Evolutionary conservation across 345 rosid genomes (phyloP).

Genomic region (Citrus glauca): DNA sequence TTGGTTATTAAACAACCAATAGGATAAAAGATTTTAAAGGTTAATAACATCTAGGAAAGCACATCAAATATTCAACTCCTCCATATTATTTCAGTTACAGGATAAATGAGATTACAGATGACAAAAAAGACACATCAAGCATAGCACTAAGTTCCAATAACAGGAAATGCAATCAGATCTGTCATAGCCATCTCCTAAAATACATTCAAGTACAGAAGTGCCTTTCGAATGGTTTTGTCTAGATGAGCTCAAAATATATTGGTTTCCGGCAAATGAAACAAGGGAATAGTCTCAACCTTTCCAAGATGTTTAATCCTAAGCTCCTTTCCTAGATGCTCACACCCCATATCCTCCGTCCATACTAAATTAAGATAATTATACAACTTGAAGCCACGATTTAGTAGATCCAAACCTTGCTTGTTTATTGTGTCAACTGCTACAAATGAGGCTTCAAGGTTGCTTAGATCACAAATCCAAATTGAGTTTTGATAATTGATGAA

Average conservation of each 20-base stretch:
- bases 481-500: background rate
- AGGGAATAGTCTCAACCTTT: background rate
- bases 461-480: background rate
- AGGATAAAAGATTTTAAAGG: background rate
- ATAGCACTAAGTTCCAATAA: background rate
- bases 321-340: background rate
- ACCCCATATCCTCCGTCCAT: background rate
- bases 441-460: background rate
- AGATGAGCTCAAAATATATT: background rate
- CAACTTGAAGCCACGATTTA: background rate
- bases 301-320: background rate
- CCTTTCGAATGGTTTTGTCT: background rate
- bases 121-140: background rate
- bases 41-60: background rate
- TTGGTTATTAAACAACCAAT: background rate
- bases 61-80: background rate
- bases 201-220: background rate
- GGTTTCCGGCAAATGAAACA: background rate
- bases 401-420: background rate
- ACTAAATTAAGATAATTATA: background rate
- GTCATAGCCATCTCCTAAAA: background rate
- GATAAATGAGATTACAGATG: background rate
- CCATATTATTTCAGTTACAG: background rate
- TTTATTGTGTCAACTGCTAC: background rate
- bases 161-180: background rate